Evolutionary conservation across 495 filamentous ascomycete species (phyloP), one percentile per base, ranked within the genome.

Genomic region (Tuber microsphaerosporum): DNA sequence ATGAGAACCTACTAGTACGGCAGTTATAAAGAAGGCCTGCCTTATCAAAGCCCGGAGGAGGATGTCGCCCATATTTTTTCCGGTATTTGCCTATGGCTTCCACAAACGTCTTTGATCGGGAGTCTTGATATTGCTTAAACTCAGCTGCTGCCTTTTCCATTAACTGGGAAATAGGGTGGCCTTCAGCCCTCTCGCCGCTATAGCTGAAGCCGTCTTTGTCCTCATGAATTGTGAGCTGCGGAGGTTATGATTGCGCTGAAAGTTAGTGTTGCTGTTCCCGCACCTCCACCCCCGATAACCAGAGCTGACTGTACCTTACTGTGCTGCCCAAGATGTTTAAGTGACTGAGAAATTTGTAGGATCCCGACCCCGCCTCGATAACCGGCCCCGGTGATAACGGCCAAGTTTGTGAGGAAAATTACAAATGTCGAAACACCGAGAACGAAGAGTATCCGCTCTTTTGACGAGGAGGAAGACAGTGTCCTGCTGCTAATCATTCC

Each of bases 11-110:
- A n/a, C n/a, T n/a, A n/a, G n/a, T n/a, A 45, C 6, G 9, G 14
- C 34, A 42, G 16, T 10, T 14, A 65, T 14, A 34, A 17, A 9
- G 48, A 31, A 37, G 26, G 20, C 20, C 31, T 48, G 78, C 77
- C 37, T 83, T 83, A 72, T 90, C 88, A 79, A 92, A 93, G 6
- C 90, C 90, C 14, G 91, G 91, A 17, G 91, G 91, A 3, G 91
- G 91, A 77, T 92, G 90, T 9, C 91, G 85, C 31, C 91, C 91
- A 73, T 91, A 86, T 26, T 85, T 86, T 65, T 86, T 81, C 41
- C 90, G 85, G 83, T 93, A 93, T 69, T 87, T 87, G 51, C 86
- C 85, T 2, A 91, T 90, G 1, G 89, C 87, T 41, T 89, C 84
- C 69, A 85, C 84, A 61, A 93, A 86, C 26, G 86, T 89, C 26